These are phyloP conservation scores for Tulasnella sp. DNA, from an alignment of 768 basidiomycete species.

Conservation along the genomic window DNA sequence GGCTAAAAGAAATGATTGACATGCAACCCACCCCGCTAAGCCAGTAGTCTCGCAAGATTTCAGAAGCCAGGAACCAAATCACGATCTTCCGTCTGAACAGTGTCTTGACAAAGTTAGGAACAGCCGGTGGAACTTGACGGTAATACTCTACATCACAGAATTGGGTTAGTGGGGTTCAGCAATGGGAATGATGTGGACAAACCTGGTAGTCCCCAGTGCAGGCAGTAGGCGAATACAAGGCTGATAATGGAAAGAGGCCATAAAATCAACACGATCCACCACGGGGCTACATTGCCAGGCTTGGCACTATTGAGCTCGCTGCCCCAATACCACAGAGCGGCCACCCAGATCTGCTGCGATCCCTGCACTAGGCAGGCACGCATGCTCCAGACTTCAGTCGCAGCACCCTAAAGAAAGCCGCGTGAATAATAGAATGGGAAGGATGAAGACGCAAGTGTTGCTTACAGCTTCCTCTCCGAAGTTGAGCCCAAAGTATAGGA, in stretches of 20 bases:
- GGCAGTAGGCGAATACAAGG: constrained; percentile 67
- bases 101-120: constrained; percentile 83
- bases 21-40: constrained; percentile 58
- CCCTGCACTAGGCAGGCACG: constrained; percentile 91
- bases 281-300: constrained; percentile 52
- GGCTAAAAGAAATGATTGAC: constrained; percentile 26
- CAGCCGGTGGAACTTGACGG: constrained; percentile 86
- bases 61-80: constrained; percentile 85
- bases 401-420: constrained; percentile 54
- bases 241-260: constrained; percentile 77
- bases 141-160: constrained; percentile 53
- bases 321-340: constrained; percentile 95
- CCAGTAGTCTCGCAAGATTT: constrained; percentile 88
- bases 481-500: constrained; percentile 89
- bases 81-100: constrained; percentile 86
- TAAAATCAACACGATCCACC: constrained; percentile 70
- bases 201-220: constrained; percentile 80
- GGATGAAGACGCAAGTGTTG: constrained; percentile 15
- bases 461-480: constrained; percentile 91
- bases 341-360: constrained; percentile 91
- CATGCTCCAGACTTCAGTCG: constrained; percentile 88
- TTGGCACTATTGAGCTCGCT: constrained; percentile 50
- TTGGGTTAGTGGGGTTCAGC: constrained; percentile 13
- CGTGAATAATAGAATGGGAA: neutral
- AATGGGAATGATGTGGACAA: neutral